phyloP scores from a whole-genome alignment of 352 stramenopile species.

The Phytophthora palmivora region DNA sequence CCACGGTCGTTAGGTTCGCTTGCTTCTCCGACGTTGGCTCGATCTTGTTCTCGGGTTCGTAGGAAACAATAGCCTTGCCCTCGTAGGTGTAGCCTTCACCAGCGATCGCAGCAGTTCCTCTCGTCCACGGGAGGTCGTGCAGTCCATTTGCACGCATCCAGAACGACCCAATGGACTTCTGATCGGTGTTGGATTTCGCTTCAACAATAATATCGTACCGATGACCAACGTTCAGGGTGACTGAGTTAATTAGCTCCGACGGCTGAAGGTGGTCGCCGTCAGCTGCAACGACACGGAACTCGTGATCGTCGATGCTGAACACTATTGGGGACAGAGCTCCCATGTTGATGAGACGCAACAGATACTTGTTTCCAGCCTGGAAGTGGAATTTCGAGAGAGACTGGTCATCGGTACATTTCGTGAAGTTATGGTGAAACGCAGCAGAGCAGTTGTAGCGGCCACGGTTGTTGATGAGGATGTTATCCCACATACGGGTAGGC shows the following conservation, averaged over 20 bases:
- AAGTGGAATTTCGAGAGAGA: constrained; percentile 39
- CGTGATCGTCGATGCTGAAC: constrained; percentile 50
- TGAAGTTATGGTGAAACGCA: constrained; percentile 20
- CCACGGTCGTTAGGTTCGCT: constrained; percentile 15
- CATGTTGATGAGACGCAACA: constrained; percentile 51
- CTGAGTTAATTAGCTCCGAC: constrained; percentile 34
- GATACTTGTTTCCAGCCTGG: constrained; percentile 37
- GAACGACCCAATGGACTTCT: constrained; percentile 17
- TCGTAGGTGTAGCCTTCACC: constrained; percentile 36
- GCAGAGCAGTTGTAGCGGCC: constrained; percentile 47
- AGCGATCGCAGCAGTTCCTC: constrained; percentile 16
- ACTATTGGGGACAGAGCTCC: constrained; percentile 39
- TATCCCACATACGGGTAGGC: constrained; percentile 35
- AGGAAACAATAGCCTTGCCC: constrained; percentile 32
- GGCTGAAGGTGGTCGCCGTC: constrained; percentile 40
- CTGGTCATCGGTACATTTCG: constrained; percentile 26
- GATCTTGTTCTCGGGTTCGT: neutral
- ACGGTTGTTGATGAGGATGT: constrained; percentile 47
- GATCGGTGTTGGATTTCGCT: constrained; percentile 8
- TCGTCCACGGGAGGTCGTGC: constrained; percentile 35
- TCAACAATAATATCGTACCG: constrained; percentile 46
- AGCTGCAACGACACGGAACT: constrained; percentile 42
- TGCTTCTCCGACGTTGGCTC: constrained; percentile 26
- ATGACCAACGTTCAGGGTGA: constrained; percentile 39
- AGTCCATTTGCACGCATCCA: constrained; percentile 43